Percentiles rank a stretch among this genome's conserved stretches.
Evolutionary conservation across 805 yeast species (phyloP).

Genomic region (Ogataea glucozyma): DNA sequence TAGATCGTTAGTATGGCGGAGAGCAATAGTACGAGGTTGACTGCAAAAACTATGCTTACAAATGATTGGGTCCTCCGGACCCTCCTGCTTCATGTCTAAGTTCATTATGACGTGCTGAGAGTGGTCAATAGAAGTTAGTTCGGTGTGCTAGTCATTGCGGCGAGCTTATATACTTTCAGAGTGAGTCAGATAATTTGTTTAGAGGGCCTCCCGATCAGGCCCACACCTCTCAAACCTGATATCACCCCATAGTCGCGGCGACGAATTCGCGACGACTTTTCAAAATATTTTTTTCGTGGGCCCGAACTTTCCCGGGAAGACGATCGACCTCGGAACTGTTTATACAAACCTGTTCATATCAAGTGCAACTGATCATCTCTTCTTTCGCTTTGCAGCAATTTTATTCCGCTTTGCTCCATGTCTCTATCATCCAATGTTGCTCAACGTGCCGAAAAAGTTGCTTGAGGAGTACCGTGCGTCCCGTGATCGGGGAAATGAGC

Average conservation of each 20-base stretch:
- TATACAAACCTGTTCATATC: background rate
- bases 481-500: conserved; percentile 12
- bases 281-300: no score
- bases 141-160: background rate
- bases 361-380: no score
- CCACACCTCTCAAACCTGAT: no score
- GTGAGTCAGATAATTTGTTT: no score
- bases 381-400: background rate
- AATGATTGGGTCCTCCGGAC: conserved; percentile 32
- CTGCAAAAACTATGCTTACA: conserved; percentile 23
- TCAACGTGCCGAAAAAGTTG: conserved; percentile 8
- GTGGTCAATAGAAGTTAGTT: no score
- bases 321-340: conserved; percentile 7
- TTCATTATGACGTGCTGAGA: no score
- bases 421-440: background rate
- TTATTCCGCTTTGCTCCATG: background rate
- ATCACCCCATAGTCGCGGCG: conserved; percentile 1
- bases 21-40: background rate
- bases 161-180: no score
- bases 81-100: conserved; percentile 24
- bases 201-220: no score
- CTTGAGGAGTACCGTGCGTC: conserved; percentile 18
- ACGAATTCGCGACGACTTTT: no score
- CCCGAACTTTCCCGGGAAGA: conserved; percentile 4
- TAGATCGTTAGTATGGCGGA: conserved; percentile 4